Base-by-base conservation (phyloP, 306 rosid species). In the Luffa aegyptiaca region DNA sequence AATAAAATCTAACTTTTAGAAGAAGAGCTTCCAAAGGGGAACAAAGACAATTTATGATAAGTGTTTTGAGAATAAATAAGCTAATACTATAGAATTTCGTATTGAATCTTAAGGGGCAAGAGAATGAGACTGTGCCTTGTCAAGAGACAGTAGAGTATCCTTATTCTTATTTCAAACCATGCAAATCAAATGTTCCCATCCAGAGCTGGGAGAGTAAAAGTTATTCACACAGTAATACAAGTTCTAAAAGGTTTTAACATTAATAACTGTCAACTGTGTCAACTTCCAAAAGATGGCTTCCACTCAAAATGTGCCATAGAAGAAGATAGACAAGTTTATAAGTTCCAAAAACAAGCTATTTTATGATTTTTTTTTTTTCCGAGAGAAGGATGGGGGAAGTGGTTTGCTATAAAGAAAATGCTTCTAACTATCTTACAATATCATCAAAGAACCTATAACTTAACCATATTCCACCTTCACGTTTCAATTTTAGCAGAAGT, bases 101-200 rank as follows among this genome's bases (percentile, higher is more conserved):
- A 42, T n/a, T 68, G 75, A 18, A 39, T 66, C 35, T 68, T n/a
- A n/a, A 69, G 53, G 53, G 75, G 49, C 18, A 44, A 69, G 11
- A 69, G 52, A 69, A n/a, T 69, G 75, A 69, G 75, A 64, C 42
- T 12, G 75, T 69, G 75, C 35, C n/a, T 9, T n/a, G 75, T 10
- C 53, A 69, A 64, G 36, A 69, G 33, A 69, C n/a, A 41, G 36
- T 69, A 52, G 46, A 65, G 26, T 17, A 37, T 8, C 21, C 44
- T 63, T 36, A 13, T 13, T 63, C 10, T 63, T 13, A 64, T 64
- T 64, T 36, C 21, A 3, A 64, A 35, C 5, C 75, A 69, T n/a
- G 31, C 33, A 69, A 69, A 68, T 42, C 35, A 18, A 68, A 42
- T 69, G 17, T 18, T 69, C 35, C 31, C 52, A 42, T 69, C 31